Conservation (phyloP, 2,329 filamentous ascomycete species). For the Arthrobotrys conoides region DNA sequence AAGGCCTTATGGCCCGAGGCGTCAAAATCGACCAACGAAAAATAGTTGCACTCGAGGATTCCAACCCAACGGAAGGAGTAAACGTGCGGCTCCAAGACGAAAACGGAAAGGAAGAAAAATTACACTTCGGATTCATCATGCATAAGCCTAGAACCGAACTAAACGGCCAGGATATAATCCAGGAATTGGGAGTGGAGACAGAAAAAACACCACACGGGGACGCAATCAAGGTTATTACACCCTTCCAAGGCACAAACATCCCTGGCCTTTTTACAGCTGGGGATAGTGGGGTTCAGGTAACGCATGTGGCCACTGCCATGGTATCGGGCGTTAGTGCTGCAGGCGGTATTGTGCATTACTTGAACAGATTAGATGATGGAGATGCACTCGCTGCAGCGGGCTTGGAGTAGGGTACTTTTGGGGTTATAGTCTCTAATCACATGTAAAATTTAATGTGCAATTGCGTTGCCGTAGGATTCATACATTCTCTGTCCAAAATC, state of each 20-base stretch:
- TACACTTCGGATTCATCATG: slow-evolving; percentile 67
- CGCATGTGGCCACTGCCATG: slow-evolving; percentile 64
- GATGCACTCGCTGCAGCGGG: slow-evolving; percentile 20
- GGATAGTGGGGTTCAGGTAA: slow-evolving; percentile 67
- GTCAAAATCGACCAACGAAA: slow-evolving; percentile 33
- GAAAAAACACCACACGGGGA: slow-evolving; percentile 67
- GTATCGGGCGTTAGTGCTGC: slow-evolving; percentile 22
- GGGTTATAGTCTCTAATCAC: neutral
- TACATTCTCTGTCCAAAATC: neutral
- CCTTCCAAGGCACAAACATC: slow-evolving; percentile 71
- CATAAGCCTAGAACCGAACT: slow-evolving; percentile 67
- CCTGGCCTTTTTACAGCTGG: slow-evolving; percentile 72
- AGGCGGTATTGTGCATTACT: slow-evolving; percentile 27
- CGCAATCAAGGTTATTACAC: slow-evolving; percentile 67
- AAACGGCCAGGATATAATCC: slow-evolving; percentile 67
- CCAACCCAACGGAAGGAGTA: slow-evolving; percentile 16
- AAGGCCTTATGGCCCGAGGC: slow-evolving; percentile 16
- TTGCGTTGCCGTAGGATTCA: neutral
- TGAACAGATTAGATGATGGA: slow-evolving; percentile 24
- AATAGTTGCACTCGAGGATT: slow-evolving; percentile 8
- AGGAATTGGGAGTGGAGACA: slow-evolving; percentile 69
- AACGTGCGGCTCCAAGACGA: slow-evolving; percentile 25
- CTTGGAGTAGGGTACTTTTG: neutral
- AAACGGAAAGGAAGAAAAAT: slow-evolving; percentile 4
- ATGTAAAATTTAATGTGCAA: neutral